Conservation (phyloP, 1,139 yeast species). For the Blastobotrys serpentis region DNA sequence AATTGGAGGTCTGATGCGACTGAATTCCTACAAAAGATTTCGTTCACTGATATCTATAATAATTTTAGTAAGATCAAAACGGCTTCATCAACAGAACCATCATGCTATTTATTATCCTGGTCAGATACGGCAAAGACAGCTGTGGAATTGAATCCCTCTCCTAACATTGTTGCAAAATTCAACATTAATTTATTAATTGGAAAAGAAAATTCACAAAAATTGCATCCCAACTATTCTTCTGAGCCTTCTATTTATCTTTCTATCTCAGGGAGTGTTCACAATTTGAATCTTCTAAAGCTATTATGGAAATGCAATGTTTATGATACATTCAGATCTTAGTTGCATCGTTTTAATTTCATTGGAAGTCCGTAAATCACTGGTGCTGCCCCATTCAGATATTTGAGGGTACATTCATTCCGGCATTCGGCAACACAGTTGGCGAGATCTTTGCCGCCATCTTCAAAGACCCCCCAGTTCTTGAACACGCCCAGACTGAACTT, state of each 20-base stretch:
- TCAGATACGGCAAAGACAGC: not conserved
- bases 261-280: not conserved
- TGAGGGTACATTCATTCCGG: conserved; percentile 62
- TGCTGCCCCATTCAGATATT: conserved; percentile 75
- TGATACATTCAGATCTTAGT: not conserved
- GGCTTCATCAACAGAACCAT: not conserved
- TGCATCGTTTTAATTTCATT: conserved; percentile 30
- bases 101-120: not conserved
- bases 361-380: conserved; percentile 81
- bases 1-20: not conserved
- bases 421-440: conserved; percentile 57
- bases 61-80: not conserved
- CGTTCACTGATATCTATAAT: not conserved
- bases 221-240: not conserved
- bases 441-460: conserved; percentile 34
- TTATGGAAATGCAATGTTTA: conserved; percentile 15
- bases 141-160: not conserved
- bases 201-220: conserved; percentile 7
- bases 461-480: conserved; percentile 59
- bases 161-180: conserved; percentile 9
- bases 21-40: conserved; percentile 1
- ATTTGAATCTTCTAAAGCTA: conserved; percentile 11
- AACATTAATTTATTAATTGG: conserved; percentile 12
- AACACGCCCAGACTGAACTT: conserved; percentile 62
- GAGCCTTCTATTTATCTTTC: conserved; percentile 8